A percentile compares a stretch with the other conserved stretches of the same genome.
Conservation (phyloP, 1,284 basidiomycete species). For the Tilletia walkeri region DNA sequence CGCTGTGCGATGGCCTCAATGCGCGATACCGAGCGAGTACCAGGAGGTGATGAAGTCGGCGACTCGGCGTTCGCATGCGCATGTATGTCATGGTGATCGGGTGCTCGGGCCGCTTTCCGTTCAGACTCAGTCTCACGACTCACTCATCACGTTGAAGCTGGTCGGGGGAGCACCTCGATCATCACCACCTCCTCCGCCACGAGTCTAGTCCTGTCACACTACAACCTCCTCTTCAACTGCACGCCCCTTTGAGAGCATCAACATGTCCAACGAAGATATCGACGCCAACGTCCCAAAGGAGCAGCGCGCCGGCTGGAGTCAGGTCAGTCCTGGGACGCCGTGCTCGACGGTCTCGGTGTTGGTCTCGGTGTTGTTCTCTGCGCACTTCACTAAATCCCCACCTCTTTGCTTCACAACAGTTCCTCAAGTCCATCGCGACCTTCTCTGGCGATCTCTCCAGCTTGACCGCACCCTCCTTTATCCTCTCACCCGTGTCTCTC, state of each 20-base stretch:
- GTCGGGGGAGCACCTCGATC: background rate
- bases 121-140: too few species aligned
- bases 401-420: conserved; percentile 26
- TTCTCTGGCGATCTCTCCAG: conserved; percentile 78
- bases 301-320: conserved; percentile 47
- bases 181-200: background rate
- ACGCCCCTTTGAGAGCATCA: conserved; percentile 5
- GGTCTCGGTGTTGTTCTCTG: background rate
- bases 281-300: conserved; percentile 40
- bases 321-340: conserved; percentile 20
- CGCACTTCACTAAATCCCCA: background rate
- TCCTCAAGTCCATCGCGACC: conserved; percentile 52
- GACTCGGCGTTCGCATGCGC: too few species aligned
- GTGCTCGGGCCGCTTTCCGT: too few species aligned
- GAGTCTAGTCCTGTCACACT: background rate
- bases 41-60: too few species aligned
- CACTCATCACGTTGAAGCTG: too few species aligned
- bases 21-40: too few species aligned
- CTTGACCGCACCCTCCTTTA: conserved; percentile 78
- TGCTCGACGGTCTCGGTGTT: background rate
- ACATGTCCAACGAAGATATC: conserved; percentile 39
- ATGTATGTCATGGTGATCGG: too few species aligned
- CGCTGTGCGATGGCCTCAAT: too few species aligned
- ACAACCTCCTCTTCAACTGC: background rate
- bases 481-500: conserved; percentile 57